Conservation (phyloP, 805 yeast species). For the Suhomyces pyralidae region DNA sequence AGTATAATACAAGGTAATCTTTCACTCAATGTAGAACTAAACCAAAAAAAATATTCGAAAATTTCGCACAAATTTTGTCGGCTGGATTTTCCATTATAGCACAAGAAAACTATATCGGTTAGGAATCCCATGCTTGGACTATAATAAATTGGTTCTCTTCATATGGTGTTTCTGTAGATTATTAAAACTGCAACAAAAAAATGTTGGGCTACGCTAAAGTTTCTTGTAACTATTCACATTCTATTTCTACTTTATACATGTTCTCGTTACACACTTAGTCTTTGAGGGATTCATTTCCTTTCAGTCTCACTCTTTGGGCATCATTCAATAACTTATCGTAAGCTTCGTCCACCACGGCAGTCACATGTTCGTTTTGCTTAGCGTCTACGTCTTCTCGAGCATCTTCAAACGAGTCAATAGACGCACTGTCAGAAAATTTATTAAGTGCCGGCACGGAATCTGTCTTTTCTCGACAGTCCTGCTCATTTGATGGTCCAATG, state of each 20-base stretch:
- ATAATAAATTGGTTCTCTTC: too few relatives aligned
- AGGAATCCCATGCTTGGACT: too few relatives aligned
- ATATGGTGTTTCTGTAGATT: too few relatives aligned
- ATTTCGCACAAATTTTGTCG: too few relatives aligned
- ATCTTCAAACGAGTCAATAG: slow-evolving; percentile 28
- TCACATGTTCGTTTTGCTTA: slow-evolving; percentile 5
- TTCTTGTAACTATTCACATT: neutral
- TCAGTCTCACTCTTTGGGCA: slow-evolving; percentile 62
- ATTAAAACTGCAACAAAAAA: too few relatives aligned
- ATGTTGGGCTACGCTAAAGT: too few relatives aligned
- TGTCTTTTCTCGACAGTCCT: neutral
- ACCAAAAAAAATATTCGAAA: neutral
- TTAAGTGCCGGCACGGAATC: neutral
- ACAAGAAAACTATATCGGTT: too few relatives aligned
- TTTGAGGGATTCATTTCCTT: slow-evolving; percentile 15
- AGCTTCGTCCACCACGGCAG: slow-evolving; percentile 61
- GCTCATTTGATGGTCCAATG: neutral
- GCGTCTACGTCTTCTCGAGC: neutral
- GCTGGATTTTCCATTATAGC: too few relatives aligned
- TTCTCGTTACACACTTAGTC: neutral
- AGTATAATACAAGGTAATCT: neutral
- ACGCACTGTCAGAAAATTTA: slow-evolving; percentile 15
- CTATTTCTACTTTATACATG: neutral
- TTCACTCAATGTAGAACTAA: neutral
- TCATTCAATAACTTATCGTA: slow-evolving; percentile 70